Evolutionary conservation across 192 early-diverging fungal genomes (phyloP), one percentile per base, ranked within the genome.

Genomic region (Chytriomyces sp.): DNA sequence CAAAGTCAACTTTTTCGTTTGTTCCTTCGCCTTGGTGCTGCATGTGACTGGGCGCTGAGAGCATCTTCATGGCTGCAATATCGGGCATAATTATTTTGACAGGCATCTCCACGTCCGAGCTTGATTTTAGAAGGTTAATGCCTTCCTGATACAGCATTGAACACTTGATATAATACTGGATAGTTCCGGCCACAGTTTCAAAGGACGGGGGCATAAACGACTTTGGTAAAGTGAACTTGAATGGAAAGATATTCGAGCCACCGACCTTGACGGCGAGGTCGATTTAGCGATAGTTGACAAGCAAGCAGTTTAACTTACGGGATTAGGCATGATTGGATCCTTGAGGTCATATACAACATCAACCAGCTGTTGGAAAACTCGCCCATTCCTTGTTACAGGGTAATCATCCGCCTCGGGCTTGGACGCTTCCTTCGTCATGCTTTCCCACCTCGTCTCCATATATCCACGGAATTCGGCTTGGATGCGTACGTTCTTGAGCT

Each of bases 91-190:
- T 19, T 25, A 75, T 44, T 4, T 14, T 62, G 28, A 75, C 58
- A 12, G 74, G 74, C 32, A 70, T 37, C 19, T 70, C 66, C 41
- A 75, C 14, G 7, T 75, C 74, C 26, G 17, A 22, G 33, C 17
- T 26, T 10, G 66, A 54, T 37, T 75, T 75, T 7, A 75, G 22
- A 14, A 75, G 57, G 32, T 75, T 75, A 56, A 75, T 57, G 30
- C 63, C 55, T 19, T 75, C 74, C 36, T 75, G 74, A 44, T 61
- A 75, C 38, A 68, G 30, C 34, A 75, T 54, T 7, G 59, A 67
- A 25, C 32, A 49, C 38, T 74, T 74, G 62, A 74, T 67, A 14
- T 59, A 66, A 40, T 74, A 74, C n/a, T 14, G 6, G 39, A 74
- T 68, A 4, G 53, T 19, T 10, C 63, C 62, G 33, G 52, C 34